Evolutionary conservation across 2,329 filamentous ascomycete genomes (phyloP).

Genomic region (Aspergillaceae sp.): DNA sequence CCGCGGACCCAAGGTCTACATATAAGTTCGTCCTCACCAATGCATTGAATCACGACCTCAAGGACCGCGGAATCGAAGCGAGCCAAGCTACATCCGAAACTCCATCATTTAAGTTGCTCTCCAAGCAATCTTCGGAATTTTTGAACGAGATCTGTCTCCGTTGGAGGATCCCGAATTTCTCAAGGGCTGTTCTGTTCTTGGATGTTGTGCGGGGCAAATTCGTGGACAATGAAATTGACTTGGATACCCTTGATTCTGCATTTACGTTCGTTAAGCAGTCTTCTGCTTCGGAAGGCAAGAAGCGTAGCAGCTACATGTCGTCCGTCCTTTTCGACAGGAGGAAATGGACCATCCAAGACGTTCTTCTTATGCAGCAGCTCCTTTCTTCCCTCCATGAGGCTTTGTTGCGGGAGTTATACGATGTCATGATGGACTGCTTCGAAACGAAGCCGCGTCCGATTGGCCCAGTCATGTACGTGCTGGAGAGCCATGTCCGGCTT

Average conservation of each 20-base stretch:
- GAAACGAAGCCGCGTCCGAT: slow-evolving; percentile 78
- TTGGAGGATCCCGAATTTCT: slow-evolving; percentile 82
- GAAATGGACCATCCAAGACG: slow-evolving; percentile 63
- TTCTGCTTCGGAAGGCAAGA: slow-evolving; percentile 55
- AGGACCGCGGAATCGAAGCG: slow-evolving; percentile 45
- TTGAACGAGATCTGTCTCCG: slow-evolving; percentile 75
- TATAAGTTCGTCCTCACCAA: slow-evolving; percentile 77
- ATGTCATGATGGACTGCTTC: slow-evolving; percentile 79
- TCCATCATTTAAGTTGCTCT: slow-evolving; percentile 49
- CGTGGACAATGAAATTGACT: slow-evolving; percentile 67
- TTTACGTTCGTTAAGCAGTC: slow-evolving; percentile 75
- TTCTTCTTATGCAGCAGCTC: slow-evolving; percentile 63
- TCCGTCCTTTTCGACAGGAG: slow-evolving; percentile 49
- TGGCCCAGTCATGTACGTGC: slow-evolving; percentile 67
- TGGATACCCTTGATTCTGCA: slow-evolving; percentile 72
- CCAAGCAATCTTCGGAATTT: slow-evolving; percentile 71
- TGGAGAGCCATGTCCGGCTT: slow-evolving; percentile 72
- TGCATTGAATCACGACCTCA: slow-evolving; percentile 57
- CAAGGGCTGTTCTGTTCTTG: slow-evolving; percentile 68
- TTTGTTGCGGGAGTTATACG: slow-evolving; percentile 76
- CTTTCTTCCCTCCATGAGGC: slow-evolving; percentile 69
- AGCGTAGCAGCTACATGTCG: slow-evolving; percentile 42
- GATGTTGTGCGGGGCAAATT: slow-evolving; percentile 83
- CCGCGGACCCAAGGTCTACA: slow-evolving; percentile 69
- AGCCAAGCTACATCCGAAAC: slow-evolving; percentile 41